Evolutionary conservation across 257 asterid genomes (phyloP), one percentile per base, ranked within the genome.

Genomic region (Solanum corneliomulleri): DNA sequence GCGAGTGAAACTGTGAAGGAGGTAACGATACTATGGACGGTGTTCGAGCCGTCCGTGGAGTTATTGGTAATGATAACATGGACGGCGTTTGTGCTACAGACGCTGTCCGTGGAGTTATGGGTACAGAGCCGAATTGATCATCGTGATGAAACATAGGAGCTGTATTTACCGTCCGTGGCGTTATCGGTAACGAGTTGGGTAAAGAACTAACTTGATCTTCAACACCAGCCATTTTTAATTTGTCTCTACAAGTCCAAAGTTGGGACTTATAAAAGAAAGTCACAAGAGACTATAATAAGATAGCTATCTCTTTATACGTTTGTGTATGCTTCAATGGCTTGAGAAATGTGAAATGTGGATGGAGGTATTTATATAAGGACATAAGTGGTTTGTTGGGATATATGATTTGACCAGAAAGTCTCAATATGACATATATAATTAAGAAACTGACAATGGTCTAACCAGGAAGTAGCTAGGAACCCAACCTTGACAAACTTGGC

Each of bases 1-100:
- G 98, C 7, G 98, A 95, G 91, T 95, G 95, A 91, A 31, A 90
- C 29, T 93, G 98, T 13, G 98, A 94, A 3, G 97, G 94, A 11
- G 98, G 98, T 52, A 92, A 92, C 1, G 98, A 94, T 16, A 93
- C 93, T 44, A 92, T 88, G 12, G 95, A 92, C 2, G 92, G 92
- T 0, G 92, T 84, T 18, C 84, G 87, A 25, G 69, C 82, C 23
- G 90, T 87, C 83, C 91, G 90, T 6, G 96, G 96, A 58, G 96
- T 92, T 85, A 89, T 85, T 37, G 97, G 94, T 52, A 90, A 90
- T 1, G 95, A 91, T 27, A 27, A 20, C 11, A 80, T 6, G 27
- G 77, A 69, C 41, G 85, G 88, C 9, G 88, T 75, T 9, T 45
- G 88, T 15, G 85, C 45, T 44, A 42, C 77, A 5, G 84, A 76